Evolutionary conservation across 148 eudicot genomes (phyloP).

Genomic region (Amaranthus cruentus): DNA sequence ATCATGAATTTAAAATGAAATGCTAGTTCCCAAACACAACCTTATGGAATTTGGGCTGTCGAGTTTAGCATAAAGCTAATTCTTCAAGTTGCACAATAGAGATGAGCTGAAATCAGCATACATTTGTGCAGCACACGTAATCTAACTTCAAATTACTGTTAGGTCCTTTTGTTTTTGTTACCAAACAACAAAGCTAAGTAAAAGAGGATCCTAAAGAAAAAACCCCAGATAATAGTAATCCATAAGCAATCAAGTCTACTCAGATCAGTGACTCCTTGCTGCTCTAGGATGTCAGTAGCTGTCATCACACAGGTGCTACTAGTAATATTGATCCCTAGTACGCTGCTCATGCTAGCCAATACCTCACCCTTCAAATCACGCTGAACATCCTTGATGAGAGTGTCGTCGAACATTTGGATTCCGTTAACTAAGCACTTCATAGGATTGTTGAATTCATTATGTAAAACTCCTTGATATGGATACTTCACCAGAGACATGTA

Average conservation of each 20-base stretch:
- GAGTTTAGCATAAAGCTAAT: too few relatives aligned
- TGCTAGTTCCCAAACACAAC: too few relatives aligned
- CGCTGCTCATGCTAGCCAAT: conserved; percentile 1
- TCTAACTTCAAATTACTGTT: background rate
- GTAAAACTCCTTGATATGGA: conserved; percentile 32
- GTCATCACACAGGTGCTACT: conserved; percentile 20
- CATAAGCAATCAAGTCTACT: conserved; percentile 22
- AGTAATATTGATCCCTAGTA: conserved; percentile 20
- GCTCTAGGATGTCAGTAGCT: conserved; percentile 15
- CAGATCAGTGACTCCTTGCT: conserved; percentile 22
- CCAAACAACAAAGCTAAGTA: conserved; percentile 26
- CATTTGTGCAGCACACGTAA: too few relatives aligned
- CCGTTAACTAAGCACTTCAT: conserved; percentile 24
- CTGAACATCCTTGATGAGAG: conserved; percentile 17
- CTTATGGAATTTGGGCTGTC: too few relatives aligned
- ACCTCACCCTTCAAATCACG: conserved; percentile 12
- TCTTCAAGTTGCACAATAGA: too few relatives aligned
- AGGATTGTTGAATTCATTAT: conserved; percentile 23
- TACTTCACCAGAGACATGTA: conserved; percentile 36
- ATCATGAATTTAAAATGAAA: too few relatives aligned
- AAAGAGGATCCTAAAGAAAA: conserved; percentile 23
- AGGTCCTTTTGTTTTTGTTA: conserved; percentile 24
- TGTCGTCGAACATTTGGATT: conserved; percentile 27
- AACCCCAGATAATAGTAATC: conserved; percentile 28
- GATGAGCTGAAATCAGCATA: too few relatives aligned